These are phyloP conservation scores for Vicia sativa DNA, from an alignment of 306 rosid genomes.

Conservation along the genomic window DNA sequence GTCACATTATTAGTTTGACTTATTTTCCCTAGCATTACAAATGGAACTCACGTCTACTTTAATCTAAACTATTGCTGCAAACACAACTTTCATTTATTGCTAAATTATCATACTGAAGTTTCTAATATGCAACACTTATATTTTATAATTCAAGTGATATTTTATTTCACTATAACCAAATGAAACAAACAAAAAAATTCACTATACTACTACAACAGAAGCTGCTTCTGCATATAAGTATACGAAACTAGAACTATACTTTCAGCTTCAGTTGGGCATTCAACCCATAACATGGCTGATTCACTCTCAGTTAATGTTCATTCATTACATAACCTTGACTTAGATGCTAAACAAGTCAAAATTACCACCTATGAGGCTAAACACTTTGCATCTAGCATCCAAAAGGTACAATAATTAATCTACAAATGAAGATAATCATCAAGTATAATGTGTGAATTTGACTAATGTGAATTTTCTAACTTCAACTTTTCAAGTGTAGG, in stretches of 20 bases:
- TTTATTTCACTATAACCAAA: background rate
- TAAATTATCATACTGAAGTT: background rate
- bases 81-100: background rate
- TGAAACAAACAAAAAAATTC: no score
- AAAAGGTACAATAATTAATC: conserved; percentile 30
- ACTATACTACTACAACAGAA: background rate
- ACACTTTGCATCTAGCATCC: conserved; percentile 37
- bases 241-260: background rate
- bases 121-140: background rate
- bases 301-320: conserved; percentile 42
- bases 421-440: conserved; percentile 33
- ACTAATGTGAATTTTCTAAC: background rate
- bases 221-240: conserved; percentile 11
- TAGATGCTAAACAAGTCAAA: conserved; percentile 4
- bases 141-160: conserved; percentile 5
- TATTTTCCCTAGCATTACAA: conserved; percentile 4
- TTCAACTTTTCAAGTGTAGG: conserved; percentile 29
- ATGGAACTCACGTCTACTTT: conserved; percentile 22
- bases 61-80: background rate
- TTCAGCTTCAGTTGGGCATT: conserved; percentile 14
- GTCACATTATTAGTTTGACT: background rate
- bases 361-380: conserved; percentile 26
- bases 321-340: conserved; percentile 37
- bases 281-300: conserved; percentile 40
- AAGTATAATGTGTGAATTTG: background rate